These are phyloP conservation scores for Polysphondylium violaceum DNA, from an alignment of 78 protist genomes.

Conservation along the genomic window DNA sequence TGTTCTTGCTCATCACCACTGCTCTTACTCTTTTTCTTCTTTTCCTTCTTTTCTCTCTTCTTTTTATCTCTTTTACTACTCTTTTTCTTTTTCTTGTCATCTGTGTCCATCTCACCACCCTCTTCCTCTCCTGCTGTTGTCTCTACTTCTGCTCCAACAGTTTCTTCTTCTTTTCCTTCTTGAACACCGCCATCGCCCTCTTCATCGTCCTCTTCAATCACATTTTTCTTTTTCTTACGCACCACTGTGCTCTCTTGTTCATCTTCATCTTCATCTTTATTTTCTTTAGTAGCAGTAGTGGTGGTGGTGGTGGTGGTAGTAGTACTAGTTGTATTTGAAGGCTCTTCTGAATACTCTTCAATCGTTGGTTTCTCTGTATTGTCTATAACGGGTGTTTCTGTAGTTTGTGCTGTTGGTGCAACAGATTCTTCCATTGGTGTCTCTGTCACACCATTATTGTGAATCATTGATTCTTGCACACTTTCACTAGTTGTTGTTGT, in stretches of 20 bases:
- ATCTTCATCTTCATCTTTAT: not conserved
- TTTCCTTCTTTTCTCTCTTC: slow-evolving; percentile 10
- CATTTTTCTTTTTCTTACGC: not conserved
- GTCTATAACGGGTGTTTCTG: no score
- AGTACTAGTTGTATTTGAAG: no score
- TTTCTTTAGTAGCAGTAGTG: not conserved
- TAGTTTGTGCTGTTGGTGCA: no score
- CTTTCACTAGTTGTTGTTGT: no score
- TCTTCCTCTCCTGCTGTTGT: not conserved
- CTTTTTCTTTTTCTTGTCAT: not conserved
- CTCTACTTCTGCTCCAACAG: not conserved
- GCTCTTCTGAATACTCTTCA: no score
- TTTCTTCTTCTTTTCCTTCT: slow-evolving; percentile 25
- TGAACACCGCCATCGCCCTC: not conserved
- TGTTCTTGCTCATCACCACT: not conserved
- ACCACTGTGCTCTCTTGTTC: not conserved
- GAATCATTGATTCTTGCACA: no score
- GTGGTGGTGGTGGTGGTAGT: slow-evolving; percentile 9
- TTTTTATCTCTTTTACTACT: not conserved
- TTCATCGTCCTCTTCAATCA: not conserved
- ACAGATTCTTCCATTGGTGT: no score
- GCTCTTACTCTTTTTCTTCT: slow-evolving; percentile 13
- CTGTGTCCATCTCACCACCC: not conserved
- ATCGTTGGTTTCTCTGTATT: no score
- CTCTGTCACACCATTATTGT: no score